These are phyloP conservation scores for Phaseolus coccineus DNA, from an alignment of 331 rosid species.

Conservation along the genomic window DNA sequence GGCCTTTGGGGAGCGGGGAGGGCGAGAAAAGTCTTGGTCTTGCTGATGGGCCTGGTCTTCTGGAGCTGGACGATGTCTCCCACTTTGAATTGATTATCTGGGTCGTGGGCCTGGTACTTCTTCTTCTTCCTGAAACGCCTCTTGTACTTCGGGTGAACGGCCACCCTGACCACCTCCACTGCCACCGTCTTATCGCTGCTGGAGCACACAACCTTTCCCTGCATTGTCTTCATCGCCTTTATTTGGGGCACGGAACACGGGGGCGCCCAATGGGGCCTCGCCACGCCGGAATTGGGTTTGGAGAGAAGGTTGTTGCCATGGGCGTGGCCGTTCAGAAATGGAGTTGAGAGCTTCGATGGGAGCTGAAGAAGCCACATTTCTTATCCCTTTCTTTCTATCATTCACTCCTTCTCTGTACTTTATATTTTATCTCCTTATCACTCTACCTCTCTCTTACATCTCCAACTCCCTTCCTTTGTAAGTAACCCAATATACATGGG, in stretches of 20 bases:
- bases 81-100: conserved; percentile 76
- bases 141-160: conserved; percentile 93
- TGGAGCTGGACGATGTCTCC: conserved; percentile 87
- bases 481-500: no score
- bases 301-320: neutral
- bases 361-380: conserved; percentile 22
- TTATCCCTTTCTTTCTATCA: neutral
- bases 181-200: conserved; percentile 83
- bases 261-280: neutral
- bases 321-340: neutral
- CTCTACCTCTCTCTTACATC: neutral
- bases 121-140: conserved; percentile 87
- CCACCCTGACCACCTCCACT: conserved; percentile 83
- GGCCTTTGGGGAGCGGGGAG: conserved; percentile 52
- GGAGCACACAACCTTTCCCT: conserved; percentile 83
- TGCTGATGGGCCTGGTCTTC: conserved; percentile 82
- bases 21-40: conserved; percentile 86
- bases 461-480: no score
- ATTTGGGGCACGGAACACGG: neutral
- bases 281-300: neutral
- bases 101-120: conserved; percentile 97
- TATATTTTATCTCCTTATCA: neutral
- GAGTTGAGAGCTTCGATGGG: conserved; percentile 2
- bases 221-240: conserved; percentile 70
- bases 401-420: neutral